Evolutionary conservation across 257 asterid genomes (phyloP).

Genomic region (Penstemon davidsonii): DNA sequence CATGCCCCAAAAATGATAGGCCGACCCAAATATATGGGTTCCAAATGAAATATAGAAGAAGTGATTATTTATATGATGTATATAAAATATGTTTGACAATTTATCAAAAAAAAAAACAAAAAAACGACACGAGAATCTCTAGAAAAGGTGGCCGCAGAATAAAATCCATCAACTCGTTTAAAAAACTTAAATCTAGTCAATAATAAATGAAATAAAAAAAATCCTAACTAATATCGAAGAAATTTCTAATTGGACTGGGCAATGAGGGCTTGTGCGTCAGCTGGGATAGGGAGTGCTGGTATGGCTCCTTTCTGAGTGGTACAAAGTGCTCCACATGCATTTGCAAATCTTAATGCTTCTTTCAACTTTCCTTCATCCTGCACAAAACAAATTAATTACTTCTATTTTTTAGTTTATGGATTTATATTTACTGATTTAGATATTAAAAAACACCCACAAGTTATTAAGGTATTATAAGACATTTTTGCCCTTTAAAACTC

Average conservation of each 20-base stretch:
- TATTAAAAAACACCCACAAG: too few relatives aligned
- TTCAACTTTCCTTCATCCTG: slow-evolving; percentile 76
- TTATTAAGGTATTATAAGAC: not conserved
- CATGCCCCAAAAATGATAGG: too few relatives aligned
- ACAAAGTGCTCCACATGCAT: slow-evolving; percentile 94
- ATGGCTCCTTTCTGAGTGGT: slow-evolving; percentile 93
- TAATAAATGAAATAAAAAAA: not conserved
- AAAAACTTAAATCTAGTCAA: not conserved
- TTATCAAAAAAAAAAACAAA: too few relatives aligned
- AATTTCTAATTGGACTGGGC: slow-evolving; percentile 24
- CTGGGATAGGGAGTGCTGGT: slow-evolving; percentile 89
- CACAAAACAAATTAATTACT: slow-evolving; percentile 36
- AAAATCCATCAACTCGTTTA: too few relatives aligned
- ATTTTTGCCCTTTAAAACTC: too few relatives aligned
- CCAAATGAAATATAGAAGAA: too few relatives aligned
- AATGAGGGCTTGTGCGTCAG: slow-evolving; percentile 41
- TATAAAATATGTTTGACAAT: too few relatives aligned
- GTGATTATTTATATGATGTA: too few relatives aligned
- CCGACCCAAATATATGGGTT: too few relatives aligned
- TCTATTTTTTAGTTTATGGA: slow-evolving; percentile 7
- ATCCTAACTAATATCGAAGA: not conserved
- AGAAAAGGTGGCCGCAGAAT: too few relatives aligned
- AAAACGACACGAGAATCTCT: too few relatives aligned
- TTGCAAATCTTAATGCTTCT: slow-evolving; percentile 83
- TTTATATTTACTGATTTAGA: too few relatives aligned